Percentiles rank a stretch among this genome's conserved stretches.
Conservation (phyloP, 2,329 filamentous ascomycete genomes). For the Aspergillus chevalieri region DNA sequence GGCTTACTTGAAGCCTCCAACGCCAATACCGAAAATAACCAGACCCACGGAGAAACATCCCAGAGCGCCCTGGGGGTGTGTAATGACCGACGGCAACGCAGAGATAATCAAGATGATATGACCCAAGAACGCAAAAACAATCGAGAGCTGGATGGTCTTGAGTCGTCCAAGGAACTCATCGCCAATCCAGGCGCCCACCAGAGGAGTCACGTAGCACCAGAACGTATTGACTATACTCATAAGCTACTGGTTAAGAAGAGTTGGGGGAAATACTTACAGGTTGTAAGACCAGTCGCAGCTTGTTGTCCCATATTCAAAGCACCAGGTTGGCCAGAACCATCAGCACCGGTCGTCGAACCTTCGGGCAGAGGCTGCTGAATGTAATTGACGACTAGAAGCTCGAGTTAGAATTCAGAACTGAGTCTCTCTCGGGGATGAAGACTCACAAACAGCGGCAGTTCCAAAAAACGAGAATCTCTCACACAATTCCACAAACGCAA, state of each 20-base stretch:
- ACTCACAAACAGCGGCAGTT: conserved; percentile 59
- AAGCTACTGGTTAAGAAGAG: background rate
- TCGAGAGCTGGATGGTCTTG: conserved; percentile 64
- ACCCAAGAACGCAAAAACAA: conserved; percentile 57
- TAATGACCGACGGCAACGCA: conserved; percentile 59
- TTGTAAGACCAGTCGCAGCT: conserved; percentile 49
- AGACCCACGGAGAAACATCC: conserved; percentile 60
- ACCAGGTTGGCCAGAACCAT: conserved; percentile 33
- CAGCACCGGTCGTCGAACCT: conserved; percentile 50
- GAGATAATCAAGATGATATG: conserved; percentile 63
- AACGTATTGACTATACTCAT: conserved; percentile 48
- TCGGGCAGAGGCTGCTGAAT: conserved; percentile 52
- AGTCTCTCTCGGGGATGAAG: background rate
- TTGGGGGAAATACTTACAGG: conserved; percentile 29
- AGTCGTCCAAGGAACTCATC: conserved; percentile 67
- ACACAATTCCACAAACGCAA: conserved; percentile 68
- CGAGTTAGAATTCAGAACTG: conserved; percentile 5
- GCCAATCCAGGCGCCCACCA: conserved; percentile 58
- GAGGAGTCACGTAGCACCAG: conserved; percentile 57
- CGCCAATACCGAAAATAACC: conserved; percentile 64
- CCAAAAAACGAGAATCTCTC: conserved; percentile 77
- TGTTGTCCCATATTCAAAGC: conserved; percentile 56
- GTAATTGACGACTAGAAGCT: conserved; percentile 53
- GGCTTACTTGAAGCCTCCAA: conserved; percentile 65
- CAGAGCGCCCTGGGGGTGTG: conserved; percentile 51